Evolutionary conservation across 2,329 filamentous ascomycete genomes (phyloP).

Genomic region (Thermomyces lanuginosus): DNA sequence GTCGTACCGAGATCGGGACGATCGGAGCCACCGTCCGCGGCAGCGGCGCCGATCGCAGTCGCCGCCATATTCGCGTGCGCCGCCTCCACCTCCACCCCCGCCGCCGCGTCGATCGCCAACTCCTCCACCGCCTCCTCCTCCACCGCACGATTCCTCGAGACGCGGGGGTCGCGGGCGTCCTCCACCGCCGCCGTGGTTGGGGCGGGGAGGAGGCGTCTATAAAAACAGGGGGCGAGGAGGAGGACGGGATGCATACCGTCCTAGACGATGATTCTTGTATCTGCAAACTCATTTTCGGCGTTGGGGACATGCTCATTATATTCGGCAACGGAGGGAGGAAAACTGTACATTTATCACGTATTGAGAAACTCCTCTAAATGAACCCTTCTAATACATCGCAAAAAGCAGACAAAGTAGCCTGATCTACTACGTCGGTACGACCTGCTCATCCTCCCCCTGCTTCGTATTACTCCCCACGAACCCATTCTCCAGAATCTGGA

Average conservation of each 20-base stretch:
- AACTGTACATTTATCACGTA: neutral
- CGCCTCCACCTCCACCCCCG: constrained; percentile 6
- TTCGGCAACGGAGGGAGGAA: neutral
- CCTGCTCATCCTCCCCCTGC: too few relatives aligned
- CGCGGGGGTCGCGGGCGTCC: too few relatives aligned
- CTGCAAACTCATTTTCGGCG: constrained; percentile 1
- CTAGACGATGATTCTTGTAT: constrained; percentile 5
- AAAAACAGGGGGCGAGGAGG: constrained; percentile 7
- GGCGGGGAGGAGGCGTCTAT: constrained; percentile 9
- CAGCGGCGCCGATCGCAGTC: too few relatives aligned
- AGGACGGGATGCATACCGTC: constrained; percentile 14
- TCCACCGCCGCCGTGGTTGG: too few relatives aligned
- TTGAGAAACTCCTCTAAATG: too few relatives aligned
- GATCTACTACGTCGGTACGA: too few relatives aligned
- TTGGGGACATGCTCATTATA: neutral
- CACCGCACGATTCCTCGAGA: too few relatives aligned
- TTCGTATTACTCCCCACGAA: constrained; percentile 46
- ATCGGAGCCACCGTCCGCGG: constrained; percentile 11
- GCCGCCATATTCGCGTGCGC: constrained; percentile 20
- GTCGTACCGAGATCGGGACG: constrained; percentile 18
- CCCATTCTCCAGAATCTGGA: constrained; percentile 57
- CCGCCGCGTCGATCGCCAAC: neutral
- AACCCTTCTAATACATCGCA: too few relatives aligned
- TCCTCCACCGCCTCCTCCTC: neutral
- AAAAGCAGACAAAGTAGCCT: too few relatives aligned